Conservation (phyloP, 2,329 filamentous ascomycete genomes). For the Talaromyces pinophilus region DNA sequence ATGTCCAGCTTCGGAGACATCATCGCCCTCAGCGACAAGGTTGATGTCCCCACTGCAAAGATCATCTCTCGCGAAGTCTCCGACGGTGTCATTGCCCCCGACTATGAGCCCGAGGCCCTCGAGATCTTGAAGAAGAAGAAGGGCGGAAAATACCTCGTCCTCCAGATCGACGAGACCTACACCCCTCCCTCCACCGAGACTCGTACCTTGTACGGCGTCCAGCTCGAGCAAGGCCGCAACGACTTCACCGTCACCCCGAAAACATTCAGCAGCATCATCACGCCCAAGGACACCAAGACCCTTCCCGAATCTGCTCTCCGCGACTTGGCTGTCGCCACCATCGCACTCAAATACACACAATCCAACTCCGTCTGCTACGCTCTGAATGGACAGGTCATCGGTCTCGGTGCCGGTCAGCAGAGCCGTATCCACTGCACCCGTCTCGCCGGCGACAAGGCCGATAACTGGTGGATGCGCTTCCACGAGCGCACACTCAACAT, state of each 20-base stretch:
- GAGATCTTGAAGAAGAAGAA: constrained; percentile 97
- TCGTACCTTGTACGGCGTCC: constrained; percentile 87
- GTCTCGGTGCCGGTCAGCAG: constrained; percentile 94
- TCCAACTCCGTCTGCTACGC: constrained; percentile 99
- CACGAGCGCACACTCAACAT: constrained; percentile 83
- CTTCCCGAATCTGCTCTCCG: constrained; percentile 80
- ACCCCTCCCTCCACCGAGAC: constrained; percentile 73
- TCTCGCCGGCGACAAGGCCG: constrained; percentile 94
- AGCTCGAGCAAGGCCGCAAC: constrained; percentile 87
- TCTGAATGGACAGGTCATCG: constrained; percentile 87
- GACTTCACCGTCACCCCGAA: constrained; percentile 79
- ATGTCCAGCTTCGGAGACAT: constrained; percentile 99
- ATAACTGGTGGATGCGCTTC: constrained; percentile 99
- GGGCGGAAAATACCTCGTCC: constrained; percentile 91
- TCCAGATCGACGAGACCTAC: constrained; percentile 90
- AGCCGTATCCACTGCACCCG: constrained; percentile 98
- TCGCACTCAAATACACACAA: constrained; percentile 97
- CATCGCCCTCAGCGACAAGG: constrained; percentile 86
- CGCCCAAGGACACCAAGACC: constrained; percentile 72
- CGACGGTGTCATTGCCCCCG: constrained; percentile 91
- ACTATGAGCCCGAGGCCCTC: constrained; percentile 80
- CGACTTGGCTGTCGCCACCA: constrained; percentile 91
- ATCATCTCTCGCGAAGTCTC: constrained; percentile 98
- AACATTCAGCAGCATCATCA: constrained; percentile 83
- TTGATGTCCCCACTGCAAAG: constrained; percentile 90